Conservation (phyloP, 1,284 basidiomycete species). For the Cystobasidiaceae sp. region DNA sequence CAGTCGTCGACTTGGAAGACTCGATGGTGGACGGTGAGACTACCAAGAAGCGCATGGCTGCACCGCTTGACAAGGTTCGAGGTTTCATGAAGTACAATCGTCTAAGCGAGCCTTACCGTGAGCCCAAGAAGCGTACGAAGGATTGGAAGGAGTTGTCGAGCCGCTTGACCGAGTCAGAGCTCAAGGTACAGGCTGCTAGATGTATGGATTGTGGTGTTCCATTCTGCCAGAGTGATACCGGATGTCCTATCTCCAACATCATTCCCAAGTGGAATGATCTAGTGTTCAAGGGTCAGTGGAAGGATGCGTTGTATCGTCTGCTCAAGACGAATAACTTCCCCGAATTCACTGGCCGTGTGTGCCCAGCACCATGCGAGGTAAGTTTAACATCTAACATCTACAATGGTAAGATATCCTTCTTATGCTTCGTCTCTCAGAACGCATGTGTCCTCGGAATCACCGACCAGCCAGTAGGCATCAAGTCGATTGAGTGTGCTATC, state of each 20-base stretch:
- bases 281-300: constrained; percentile 91
- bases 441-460: constrained; percentile 96
- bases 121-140: constrained; percentile 86
- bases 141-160: constrained; percentile 91
- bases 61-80: constrained; percentile 86
- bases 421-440: constrained; percentile 43
- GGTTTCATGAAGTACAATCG: constrained; percentile 99
- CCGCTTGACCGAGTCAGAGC: constrained; percentile 75
- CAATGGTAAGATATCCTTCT: neutral
- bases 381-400: neutral
- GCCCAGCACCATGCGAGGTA: constrained; percentile 75
- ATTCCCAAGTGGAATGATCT: constrained; percentile 56
- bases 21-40: constrained; percentile 77
- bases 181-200: constrained; percentile 87
- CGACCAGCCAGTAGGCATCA: constrained; percentile 91
- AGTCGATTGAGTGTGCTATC: constrained; percentile 88
- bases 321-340: constrained; percentile 76
- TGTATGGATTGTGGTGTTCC: constrained; percentile 97
- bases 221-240: constrained; percentile 89
- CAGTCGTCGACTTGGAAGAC: constrained; percentile 82
- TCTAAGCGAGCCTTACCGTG: constrained; percentile 64
- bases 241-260: constrained; percentile 90
- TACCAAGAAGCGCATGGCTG: constrained; percentile 66
- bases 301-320: constrained; percentile 80
- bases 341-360: constrained; percentile 38